Evolutionary conservation across 495 filamentous ascomycete species (phyloP), one percentile per base, ranked within the genome.

Genomic region (Aspergillus coremiiformis): DNA sequence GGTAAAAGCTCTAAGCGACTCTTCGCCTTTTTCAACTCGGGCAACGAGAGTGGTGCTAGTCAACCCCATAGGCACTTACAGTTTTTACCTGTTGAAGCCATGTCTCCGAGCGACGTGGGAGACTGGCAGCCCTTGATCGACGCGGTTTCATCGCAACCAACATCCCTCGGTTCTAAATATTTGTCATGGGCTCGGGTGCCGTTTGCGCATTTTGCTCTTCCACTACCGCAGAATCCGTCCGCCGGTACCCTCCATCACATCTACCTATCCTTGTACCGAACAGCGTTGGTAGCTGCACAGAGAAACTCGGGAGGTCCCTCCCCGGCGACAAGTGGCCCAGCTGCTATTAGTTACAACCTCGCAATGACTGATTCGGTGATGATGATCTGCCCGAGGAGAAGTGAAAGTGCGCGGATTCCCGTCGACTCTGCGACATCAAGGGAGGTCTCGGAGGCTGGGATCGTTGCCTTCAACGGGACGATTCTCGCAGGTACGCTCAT

Each of bases 1-100:
- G 39, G 49, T 3, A 20, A 37, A 15, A 45, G 74, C 33, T 1
- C 48, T n/a, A 53, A 47, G 33, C 56, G 65, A 44, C 66, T 94
- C 1, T 91, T 84, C 59, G 86, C 82, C 11, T 94, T 93, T 66
- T 94, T 90, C 74, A 94, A 94, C 59, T 87, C 83, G 23, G 89
- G 89, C 9, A 67, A 77, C 1, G 74, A 84, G 44, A 88, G 83
- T n/a, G 89, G 89, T 0, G 86, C 87, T 5, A 86, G 82, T 47
- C 87, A 94, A 66, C 79, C 85, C 1, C 89, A 92, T 66, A 70
- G 89, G 15, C 89, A 94, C 59, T 52, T 94, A 3, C 88, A 94
- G 62, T 81, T 94, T 27, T 68, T 92, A 2, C 85, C 86, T 0
- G 76, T 90, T 0, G 78, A 82, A 42, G 66, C 74, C 5, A 91